Evolutionary conservation across 2,329 filamentous ascomycete species (phyloP).

Genomic region (Colletotrichum endophyticum): DNA sequence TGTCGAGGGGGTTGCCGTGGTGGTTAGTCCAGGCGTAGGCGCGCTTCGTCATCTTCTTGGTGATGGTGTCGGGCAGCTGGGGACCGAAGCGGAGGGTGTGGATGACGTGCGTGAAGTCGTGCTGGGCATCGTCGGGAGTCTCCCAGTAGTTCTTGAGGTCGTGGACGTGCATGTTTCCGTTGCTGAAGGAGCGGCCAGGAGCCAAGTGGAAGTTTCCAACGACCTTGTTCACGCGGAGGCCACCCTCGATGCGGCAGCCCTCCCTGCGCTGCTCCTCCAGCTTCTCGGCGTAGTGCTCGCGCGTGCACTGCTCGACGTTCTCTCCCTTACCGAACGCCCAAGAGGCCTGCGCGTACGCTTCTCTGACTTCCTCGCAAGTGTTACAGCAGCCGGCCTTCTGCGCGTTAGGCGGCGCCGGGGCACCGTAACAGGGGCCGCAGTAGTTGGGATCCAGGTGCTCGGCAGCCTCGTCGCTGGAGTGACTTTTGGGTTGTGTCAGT

Average conservation of each 20-base stretch:
- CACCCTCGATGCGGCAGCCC: constrained; percentile 92
- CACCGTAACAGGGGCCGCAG: constrained; percentile 94
- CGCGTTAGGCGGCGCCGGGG: constrained; percentile 72
- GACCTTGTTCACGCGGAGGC: constrained; percentile 95
- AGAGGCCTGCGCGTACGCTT: constrained; percentile 86
- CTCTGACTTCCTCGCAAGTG: constrained; percentile 94
- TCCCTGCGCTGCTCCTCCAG: constrained; percentile 88
- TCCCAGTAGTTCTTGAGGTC: constrained; percentile 96
- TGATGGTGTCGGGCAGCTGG: constrained; percentile 77
- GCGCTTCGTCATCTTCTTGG: constrained; percentile 59
- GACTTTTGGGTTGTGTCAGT: constrained; percentile 46
- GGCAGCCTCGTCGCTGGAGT: constrained; percentile 70
- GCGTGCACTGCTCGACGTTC: constrained; percentile 91
- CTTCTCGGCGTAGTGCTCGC: constrained; percentile 91
- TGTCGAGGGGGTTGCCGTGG: constrained; percentile 90
- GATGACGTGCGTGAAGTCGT: constrained; percentile 89
- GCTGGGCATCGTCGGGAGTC: constrained; percentile 67
- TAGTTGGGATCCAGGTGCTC: constrained; percentile 88
- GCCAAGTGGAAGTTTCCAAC: constrained; percentile 99
- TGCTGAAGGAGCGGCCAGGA: constrained; percentile 93
- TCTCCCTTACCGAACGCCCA: constrained; percentile 96
- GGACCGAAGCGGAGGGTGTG: constrained; percentile 93
- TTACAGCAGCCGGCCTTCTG: constrained; percentile 91
- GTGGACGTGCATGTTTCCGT: constrained; percentile 96
- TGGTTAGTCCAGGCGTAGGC: constrained; percentile 80